Evolutionary conservation across 768 basidiomycete genomes (phyloP).

Genomic region (Kwoniella europaea): DNA sequence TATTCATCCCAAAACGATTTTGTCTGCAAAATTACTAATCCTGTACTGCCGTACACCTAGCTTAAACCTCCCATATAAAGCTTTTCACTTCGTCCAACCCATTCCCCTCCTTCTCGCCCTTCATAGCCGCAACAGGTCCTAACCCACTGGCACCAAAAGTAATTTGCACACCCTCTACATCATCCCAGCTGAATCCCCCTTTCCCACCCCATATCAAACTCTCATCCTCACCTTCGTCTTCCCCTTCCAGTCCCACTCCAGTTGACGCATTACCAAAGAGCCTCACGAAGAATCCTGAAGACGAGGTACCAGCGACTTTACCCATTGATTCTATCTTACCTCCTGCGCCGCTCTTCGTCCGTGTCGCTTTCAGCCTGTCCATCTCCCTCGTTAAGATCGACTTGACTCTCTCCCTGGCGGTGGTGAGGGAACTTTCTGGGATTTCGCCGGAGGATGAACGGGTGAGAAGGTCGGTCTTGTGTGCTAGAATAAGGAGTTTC

Average conservation of each 20-base stretch:
- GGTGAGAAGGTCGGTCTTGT: slow-evolving; percentile 53
- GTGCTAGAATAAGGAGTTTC: slow-evolving; percentile 51
- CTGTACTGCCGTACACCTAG: background rate
- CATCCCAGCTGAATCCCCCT: slow-evolving; percentile 51
- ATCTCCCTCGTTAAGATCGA: slow-evolving; percentile 54
- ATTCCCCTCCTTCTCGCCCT: slow-evolving; percentile 34
- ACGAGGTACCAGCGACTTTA: slow-evolving; percentile 29
- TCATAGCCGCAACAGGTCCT: slow-evolving; percentile 18
- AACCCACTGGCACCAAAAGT: slow-evolving; percentile 45
- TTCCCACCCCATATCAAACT: slow-evolving; percentile 54
- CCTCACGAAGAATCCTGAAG: slow-evolving; percentile 28
- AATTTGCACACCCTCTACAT: slow-evolving; percentile 55
- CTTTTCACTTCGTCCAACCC: slow-evolving; percentile 48
- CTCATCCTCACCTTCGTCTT: slow-evolving; percentile 43
- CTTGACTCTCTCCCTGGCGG: slow-evolving; percentile 41
- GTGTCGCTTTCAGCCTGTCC: slow-evolving; percentile 51
- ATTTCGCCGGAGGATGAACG: slow-evolving; percentile 42
- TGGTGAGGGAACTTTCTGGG: slow-evolving; percentile 26
- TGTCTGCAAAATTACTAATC: too few relatives aligned
- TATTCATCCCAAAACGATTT: too few relatives aligned
- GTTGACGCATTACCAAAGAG: slow-evolving; percentile 5
- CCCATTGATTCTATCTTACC: slow-evolving; percentile 53
- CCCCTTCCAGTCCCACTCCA: slow-evolving; percentile 17
- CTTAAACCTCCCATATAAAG: slow-evolving; percentile 34
- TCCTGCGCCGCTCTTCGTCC: slow-evolving; percentile 29